Base-by-base conservation (phyloP, 805 yeast species). In the Cyberlindnera petersonii region DNA sequence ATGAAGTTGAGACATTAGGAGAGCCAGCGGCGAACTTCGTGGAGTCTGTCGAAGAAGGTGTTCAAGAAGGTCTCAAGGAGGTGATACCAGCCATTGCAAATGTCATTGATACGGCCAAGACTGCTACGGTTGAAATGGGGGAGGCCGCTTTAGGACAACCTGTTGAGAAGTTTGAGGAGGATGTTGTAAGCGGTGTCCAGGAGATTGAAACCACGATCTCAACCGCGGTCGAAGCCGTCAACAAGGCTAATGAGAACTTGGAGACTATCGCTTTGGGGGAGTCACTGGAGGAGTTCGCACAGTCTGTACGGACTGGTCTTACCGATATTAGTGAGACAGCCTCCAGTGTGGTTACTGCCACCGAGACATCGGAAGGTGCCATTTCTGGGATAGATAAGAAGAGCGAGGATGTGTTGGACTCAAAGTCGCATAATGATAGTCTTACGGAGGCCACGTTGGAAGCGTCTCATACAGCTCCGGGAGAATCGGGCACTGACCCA, bases 391-490 rank as follows among this genome's bases (percentile, higher is more conserved):
- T 18, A 3, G 24, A 23, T 2, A 24, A 35, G 15, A 11, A 20
- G 2, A 9, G 21, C 2, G 30, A 35, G 11, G 31, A 26, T 9
- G 27, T 28, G 6, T 3, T 15, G 13, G 23, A 18, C 19, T 22
- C 19, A 5, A 17, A 33, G 8, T 35, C 35, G 3, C 24, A 10
- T 7, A 34, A 35, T 21, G 39, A 26, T 10, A 19, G 15, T 16
- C 5, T 28, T 16, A 30, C 22, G 10, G 32, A 31, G 7, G 29
- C 24, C 15, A 15, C 29, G 4, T 31, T 37, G 8, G 31, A 38
- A 7, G 37, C 33, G 38, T 37, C 43, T 26, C 44, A 47, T n/a
- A 39, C 45, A 10, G 46, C 48, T 1, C 30, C 44, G 5, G 50
- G 48, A 22, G 48, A 48, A 17, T 31, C 49, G 5, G 43, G 38